phyloP scores from a whole-genome alignment of 2,329 filamentous ascomycete genomes.

The Beauveria brongniartii region DNA sequence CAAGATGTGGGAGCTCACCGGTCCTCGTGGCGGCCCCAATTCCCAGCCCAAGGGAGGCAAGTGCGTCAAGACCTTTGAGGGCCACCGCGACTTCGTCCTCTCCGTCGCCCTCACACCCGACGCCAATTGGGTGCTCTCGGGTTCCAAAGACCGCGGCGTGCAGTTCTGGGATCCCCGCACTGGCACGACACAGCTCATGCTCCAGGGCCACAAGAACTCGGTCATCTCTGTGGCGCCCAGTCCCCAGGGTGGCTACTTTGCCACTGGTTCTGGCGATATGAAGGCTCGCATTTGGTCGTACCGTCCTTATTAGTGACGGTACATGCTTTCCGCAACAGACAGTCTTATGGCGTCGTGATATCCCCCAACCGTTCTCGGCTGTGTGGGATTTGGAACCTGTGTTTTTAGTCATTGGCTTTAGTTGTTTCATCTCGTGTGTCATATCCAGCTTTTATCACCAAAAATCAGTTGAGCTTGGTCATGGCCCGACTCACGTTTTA shows the following conservation, averaged over 20 bases:
- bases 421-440: not conserved
- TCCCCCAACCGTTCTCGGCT: not conserved
- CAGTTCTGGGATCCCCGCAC: slow-evolving; percentile 98
- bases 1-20: slow-evolving; percentile 95
- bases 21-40: slow-evolving; percentile 59
- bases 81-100: slow-evolving; percentile 95
- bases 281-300: slow-evolving; percentile 96
- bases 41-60: slow-evolving; percentile 74
- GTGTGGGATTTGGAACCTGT: slow-evolving; percentile 6
- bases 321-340: not conserved
- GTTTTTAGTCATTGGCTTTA: not conserved
- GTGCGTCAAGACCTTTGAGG: slow-evolving; percentile 94
- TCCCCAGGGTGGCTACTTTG: slow-evolving; percentile 80
- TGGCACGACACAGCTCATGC: slow-evolving; percentile 91
- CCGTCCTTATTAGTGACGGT: slow-evolving; percentile 34
- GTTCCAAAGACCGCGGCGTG: slow-evolving; percentile 93
- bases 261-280: slow-evolving; percentile 96
- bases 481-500: not conserved
- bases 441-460: not conserved
- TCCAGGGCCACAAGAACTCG: slow-evolving; percentile 97
- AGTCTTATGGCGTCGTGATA: slow-evolving; percentile 2
- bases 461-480: not conserved
- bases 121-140: slow-evolving; percentile 90
- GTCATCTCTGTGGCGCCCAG: slow-evolving; percentile 96
- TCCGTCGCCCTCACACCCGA: slow-evolving; percentile 93